Base-by-base conservation (phyloP, 2,329 filamentous ascomycete genomes). In the Phialophora verrucosa region DNA sequence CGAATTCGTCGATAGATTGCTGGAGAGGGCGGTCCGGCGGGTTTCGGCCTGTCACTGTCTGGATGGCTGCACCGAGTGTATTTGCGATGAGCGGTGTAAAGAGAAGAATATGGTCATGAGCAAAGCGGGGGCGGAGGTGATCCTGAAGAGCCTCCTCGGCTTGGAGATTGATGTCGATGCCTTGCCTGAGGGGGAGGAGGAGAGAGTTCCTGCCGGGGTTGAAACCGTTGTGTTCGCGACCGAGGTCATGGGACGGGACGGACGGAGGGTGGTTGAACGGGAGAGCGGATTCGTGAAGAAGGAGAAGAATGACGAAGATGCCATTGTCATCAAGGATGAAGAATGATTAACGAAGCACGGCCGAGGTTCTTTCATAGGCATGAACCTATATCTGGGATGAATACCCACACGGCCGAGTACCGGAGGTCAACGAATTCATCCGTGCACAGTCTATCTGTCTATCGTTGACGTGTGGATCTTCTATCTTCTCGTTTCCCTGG, bases 61-160 rank as follows among this genome's bases (percentile, higher is more conserved):
- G 11, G 86, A 90, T 65, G 95, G 95, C 0, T 98, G 95, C 78
- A 80, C 94, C 25, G 94, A 97, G 77, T 99, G 95, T 78, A 93
- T 96, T 51, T 92, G 90, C 69, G 91, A 89, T 68, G 91, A 96
- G 77, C 80, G 87, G 62, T 98, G 95, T 77, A 92, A 90, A 77
- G 88, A 97, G 77, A 86, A 88, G 62, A 97, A 97, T 75, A 87
- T 91, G 74, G 93, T 98, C 10, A 95, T 97, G 90, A 95, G 91
- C 74, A 98, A 97, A 78, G 91, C 90, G 0, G 94, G 94, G 0
- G 90, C 91, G 7, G 87, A 87, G 63, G 93, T 97, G 27, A 88
- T 98, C 32, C 79, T 98, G 64, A 91, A 90, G 78, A 87, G 85
- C 68, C 76, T 97, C 62, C 77, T 97, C 60, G 89, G 90, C 23